Evolutionary conservation across 1,284 basidiomycete genomes (phyloP), one percentile per base, ranked within the genome.

Genomic region (Waitea zeae): DNA sequence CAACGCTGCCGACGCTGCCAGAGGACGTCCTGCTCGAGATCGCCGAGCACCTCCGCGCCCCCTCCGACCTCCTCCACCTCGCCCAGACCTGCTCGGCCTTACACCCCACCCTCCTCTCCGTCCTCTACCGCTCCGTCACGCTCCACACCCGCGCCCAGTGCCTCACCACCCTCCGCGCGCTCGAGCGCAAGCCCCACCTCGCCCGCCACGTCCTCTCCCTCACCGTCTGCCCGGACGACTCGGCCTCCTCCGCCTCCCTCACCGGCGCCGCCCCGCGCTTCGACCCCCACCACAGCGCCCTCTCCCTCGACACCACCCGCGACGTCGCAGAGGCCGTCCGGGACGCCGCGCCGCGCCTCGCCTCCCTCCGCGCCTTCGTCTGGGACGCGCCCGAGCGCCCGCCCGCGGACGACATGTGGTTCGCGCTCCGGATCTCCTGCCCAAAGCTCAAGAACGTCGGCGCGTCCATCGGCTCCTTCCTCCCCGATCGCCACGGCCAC

Each of bases 361-460:
- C 80, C 36, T 72, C 71, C 14, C 57, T 81, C 32, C 55, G 59
- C 20, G 65, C 57, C 7, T 81, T 81, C 43, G 52, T 64, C 20
- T 81, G 77, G 77, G 70, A 72, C 39, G 72, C 64, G 3, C 70
- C 75, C 36, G 75, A 77, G 44, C 51, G 68, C 20, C 64, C 76
- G 2, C 65, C 61, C 24, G 57, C 67, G 39, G 78, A 81, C 41
- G 68, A 74, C 40, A 73, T 81, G 70, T 81, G 77, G 77, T 65
- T 73, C 40, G 66, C 69, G 36, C 55, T 81, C 42, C 64, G 73
- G 24, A 50, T 64, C 37, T 67, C 65, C 78, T 81, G 77, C 44
- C 68, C 70, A 20, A 63, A 62, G 36, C 52, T 81, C 34, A 62
- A 61, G 30, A 67, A 63, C 38, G 54, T 81, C 30, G 65, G 67